These are phyloP conservation scores for Cystobasidium sp. DNA, from an alignment of 1,284 basidiomycete genomes.

Conservation along the genomic window DNA sequence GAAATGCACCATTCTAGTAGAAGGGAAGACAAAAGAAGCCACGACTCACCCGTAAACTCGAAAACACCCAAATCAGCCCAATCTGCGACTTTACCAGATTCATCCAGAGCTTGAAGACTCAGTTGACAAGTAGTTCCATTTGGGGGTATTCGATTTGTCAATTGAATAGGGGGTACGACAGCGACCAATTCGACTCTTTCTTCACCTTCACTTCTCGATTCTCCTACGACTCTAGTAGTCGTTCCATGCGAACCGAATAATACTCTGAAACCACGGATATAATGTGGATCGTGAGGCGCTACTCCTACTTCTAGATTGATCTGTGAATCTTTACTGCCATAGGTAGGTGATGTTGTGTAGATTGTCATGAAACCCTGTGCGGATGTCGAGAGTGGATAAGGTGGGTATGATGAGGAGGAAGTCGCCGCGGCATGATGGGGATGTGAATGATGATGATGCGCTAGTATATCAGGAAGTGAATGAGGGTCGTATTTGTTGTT, in stretches of 20 bases:
- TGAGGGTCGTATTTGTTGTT: slow-evolving; percentile 8
- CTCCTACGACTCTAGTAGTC: slow-evolving; percentile 38
- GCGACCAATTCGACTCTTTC: slow-evolving; percentile 44
- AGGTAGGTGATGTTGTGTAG: slow-evolving; percentile 19
- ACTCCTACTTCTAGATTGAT: slow-evolving; percentile 36
- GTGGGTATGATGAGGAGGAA: slow-evolving; percentile 7
- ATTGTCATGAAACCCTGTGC: slow-evolving; percentile 37
- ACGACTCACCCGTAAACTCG: slow-evolving; percentile 33
- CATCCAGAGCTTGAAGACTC: slow-evolving; percentile 37
- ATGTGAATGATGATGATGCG: background rate
- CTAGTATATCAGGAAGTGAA: background rate
- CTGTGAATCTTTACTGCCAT: slow-evolving; percentile 30
- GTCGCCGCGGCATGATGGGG: slow-evolving; percentile 3
- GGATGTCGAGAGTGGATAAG: slow-evolving; percentile 17
- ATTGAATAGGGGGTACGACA: slow-evolving; percentile 20
- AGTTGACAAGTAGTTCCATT: slow-evolving; percentile 25
- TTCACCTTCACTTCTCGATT: slow-evolving; percentile 21
- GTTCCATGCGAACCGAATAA: slow-evolving; percentile 39
- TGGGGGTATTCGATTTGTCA: slow-evolving; percentile 14
- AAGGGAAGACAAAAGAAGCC: background rate
- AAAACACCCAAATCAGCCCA: slow-evolving; percentile 41
- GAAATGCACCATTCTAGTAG: background rate
- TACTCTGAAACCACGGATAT: slow-evolving; percentile 42
- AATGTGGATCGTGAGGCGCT: slow-evolving; percentile 22
- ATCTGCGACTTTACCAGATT: slow-evolving; percentile 27